phyloP scores from a whole-genome alignment of 2,329 filamentous ascomycete genomes.

The Colletotrichum truncatum region DNA sequence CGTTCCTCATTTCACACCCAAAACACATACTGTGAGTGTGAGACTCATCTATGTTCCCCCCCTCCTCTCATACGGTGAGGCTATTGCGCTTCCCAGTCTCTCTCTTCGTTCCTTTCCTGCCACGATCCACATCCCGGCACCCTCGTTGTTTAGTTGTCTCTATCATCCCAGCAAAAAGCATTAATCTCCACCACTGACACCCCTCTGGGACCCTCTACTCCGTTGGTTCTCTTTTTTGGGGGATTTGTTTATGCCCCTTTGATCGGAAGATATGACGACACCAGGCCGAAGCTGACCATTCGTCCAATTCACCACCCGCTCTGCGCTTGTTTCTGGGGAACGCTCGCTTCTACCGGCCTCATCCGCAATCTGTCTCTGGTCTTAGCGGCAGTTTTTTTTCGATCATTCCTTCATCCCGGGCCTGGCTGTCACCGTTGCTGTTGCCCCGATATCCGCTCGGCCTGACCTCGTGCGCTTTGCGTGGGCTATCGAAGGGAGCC shows the following conservation, averaged over 20 bases:
- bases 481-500: slow-evolving; percentile 28
- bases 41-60: neutral
- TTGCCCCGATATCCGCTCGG: neutral
- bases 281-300: slow-evolving; percentile 24
- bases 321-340: slow-evolving; percentile 11
- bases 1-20: slow-evolving; percentile 6
- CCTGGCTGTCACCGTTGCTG: slow-evolving; percentile 1
- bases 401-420: neutral
- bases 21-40: neutral
- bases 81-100: neutral
- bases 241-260: slow-evolving; percentile 18
- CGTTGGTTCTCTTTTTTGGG: neutral
- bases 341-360: slow-evolving; percentile 9
- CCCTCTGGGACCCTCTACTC: neutral
- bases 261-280: slow-evolving; percentile 28
- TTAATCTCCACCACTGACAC: slow-evolving; percentile 9
- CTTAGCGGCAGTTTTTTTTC: neutral
- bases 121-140: neutral
- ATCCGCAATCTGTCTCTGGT: neutral
- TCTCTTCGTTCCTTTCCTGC: neutral
- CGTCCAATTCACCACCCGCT: neutral
- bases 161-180: slow-evolving; percentile 33
- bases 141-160: slow-evolving; percentile 18
- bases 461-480: neutral
- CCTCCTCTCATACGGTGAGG: slow-evolving; percentile 8